These are phyloP conservation scores for Protomyces macrosporus DNA, from an alignment of 1,139 yeast genomes.

Conservation along the genomic window DNA sequence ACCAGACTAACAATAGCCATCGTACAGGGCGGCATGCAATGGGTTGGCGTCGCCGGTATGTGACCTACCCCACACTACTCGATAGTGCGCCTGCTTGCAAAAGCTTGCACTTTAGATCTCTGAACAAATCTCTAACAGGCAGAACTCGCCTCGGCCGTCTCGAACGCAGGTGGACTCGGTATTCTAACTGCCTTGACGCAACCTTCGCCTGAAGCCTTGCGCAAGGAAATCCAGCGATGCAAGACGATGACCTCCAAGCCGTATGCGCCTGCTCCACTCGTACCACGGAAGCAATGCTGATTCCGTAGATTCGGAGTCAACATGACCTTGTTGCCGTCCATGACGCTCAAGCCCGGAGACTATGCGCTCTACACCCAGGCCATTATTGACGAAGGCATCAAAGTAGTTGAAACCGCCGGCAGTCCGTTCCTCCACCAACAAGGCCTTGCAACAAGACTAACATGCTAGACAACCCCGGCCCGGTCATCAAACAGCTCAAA, in stretches of 20 bases:
- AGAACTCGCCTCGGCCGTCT: constrained; percentile 40
- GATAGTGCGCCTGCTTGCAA: neutral
- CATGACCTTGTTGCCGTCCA: constrained; percentile 40
- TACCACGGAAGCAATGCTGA: neutral
- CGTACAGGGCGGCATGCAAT: constrained; percentile 39
- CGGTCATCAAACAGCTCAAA: constrained; percentile 34
- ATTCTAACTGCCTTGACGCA: constrained; percentile 39
- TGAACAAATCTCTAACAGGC: neutral
- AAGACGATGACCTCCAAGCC: constrained; percentile 19
- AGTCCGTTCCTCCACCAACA: neutral
- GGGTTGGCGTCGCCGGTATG: constrained; percentile 36
- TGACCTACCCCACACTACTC: neutral
- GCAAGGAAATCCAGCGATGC: constrained; percentile 34
- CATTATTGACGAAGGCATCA: constrained; percentile 40
- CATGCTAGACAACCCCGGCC: constrained; percentile 34
- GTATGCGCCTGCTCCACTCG: neutral
- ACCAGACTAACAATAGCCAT: neutral
- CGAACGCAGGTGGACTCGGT: constrained; percentile 41
- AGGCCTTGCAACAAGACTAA: neutral
- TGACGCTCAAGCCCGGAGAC: constrained; percentile 37
- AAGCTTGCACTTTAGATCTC: neutral
- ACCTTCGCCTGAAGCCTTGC: constrained; percentile 38
- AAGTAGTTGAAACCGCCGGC: constrained; percentile 40
- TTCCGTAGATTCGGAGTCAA: constrained; percentile 38
- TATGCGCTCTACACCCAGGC: constrained; percentile 38